Base-by-base conservation (phyloP, 371 early-diverging fungal genomes). In the Syncephalastrum sp. region DNA sequence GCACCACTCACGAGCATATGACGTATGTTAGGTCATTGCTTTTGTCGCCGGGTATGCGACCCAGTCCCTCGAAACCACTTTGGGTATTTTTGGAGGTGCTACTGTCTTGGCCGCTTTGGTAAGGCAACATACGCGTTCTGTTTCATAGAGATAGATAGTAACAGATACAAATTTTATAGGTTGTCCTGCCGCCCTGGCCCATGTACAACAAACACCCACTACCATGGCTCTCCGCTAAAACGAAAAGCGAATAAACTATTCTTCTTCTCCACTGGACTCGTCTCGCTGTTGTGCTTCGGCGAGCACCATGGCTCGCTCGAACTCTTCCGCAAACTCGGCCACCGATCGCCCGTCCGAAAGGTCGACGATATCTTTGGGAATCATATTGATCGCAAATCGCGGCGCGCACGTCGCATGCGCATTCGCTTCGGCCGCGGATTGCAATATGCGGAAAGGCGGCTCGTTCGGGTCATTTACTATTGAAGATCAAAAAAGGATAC, bases 291-390 rank as follows among this genome's bases (percentile, higher is more conserved):
- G 50, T 16, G 12, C 27, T 56, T 25, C 60, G 12, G 59, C 54
- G 5, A 59, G 33, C 17, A 24, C 57, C 80, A 76, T 79, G 19
- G 72, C 82, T 25, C 74, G 74, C 59, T 83, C 78, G 54, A 83
- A 84, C 27, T 78, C 73, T 57, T 83, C 82, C 42, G 89, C 89
- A 74, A 91, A 91, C 48, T 88, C 86, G 2, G 86, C 86, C 45
- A 91, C 82, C 0, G 86, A 78, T 53, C 77, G 77, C 4, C 89
- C 90, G 59, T 85, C 72, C 0, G 91, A 88, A n/a, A 91, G 61
- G 53, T 90, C 93, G 42, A 91, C 71, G 10, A 86, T 84, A 50
- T 93, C 93, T 16, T 81, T 80, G 0, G 93, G 93, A 13, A 90
- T 70, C 55, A 90, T 80, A 53, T 88, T 90, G 12, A 81, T 74